These are phyloP conservation scores for Lasiodiplodia sp. DNA, from an alignment of 2,329 filamentous ascomycete genomes.

Conservation along the genomic window DNA sequence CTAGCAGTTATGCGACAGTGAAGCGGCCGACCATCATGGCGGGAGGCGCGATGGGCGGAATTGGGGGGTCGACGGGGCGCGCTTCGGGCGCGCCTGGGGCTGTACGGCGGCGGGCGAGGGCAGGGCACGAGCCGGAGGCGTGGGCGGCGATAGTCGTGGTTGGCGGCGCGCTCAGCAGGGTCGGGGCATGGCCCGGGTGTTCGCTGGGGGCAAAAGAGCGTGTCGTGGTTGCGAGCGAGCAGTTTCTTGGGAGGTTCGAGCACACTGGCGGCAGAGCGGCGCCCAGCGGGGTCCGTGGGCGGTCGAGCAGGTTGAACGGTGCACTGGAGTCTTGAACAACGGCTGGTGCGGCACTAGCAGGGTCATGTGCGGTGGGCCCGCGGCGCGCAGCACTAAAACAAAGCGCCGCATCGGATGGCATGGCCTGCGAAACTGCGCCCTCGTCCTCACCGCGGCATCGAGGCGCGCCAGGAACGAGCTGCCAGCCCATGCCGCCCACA, in stretches of 20 bases:
- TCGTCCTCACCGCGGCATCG: not conserved
- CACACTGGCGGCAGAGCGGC: constrained; percentile 14
- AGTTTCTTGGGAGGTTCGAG: constrained; percentile 3
- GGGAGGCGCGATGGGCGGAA: constrained; percentile 23
- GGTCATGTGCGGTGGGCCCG: constrained; percentile 1
- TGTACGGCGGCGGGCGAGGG: not conserved
- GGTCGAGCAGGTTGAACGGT: not conserved
- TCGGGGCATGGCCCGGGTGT: constrained; percentile 10
- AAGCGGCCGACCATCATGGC: constrained; percentile 44
- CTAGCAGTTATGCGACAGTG: constrained; percentile 40
- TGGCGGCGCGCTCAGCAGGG: constrained; percentile 14
- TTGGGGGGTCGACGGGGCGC: constrained; percentile 17
- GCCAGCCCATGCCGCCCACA: not conserved
- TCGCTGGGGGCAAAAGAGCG: constrained; percentile 10
- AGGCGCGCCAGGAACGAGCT: constrained; percentile 8
- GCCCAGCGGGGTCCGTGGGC: constrained; percentile 25
- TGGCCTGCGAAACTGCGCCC: not conserved
- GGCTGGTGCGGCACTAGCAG: constrained; percentile 15
- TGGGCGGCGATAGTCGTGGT: not conserved
- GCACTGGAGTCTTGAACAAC: constrained; percentile 24
- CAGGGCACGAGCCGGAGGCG: constrained; percentile 7
- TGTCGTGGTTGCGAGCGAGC: not conserved
- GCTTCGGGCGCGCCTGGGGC: constrained; percentile 6
- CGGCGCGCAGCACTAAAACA: constrained; percentile 22
- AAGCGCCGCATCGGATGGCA: constrained; percentile 8